These are phyloP conservation scores for Clavariopsis aquatica DNA, from an alignment of 495 filamentous ascomycete species.

Conservation along the genomic window DNA sequence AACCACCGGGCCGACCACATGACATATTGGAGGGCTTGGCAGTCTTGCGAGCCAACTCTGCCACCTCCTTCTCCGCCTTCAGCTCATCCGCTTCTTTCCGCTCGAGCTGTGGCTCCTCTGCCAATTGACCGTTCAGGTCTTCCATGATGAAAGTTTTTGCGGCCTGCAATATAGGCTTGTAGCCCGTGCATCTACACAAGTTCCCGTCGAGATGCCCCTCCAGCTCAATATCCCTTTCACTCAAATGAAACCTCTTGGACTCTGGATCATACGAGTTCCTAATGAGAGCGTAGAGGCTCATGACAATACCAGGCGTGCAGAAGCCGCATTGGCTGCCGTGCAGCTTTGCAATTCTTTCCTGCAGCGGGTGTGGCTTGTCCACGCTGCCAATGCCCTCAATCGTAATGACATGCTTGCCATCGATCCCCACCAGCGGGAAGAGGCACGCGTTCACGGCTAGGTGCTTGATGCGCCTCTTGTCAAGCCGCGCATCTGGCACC, in stretches of 20 bases:
- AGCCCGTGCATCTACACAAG: constrained; percentile 49
- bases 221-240: constrained; percentile 44
- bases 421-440: constrained; percentile 40
- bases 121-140: constrained; percentile 47
- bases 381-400: constrained; percentile 47
- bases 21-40: constrained; percentile 21
- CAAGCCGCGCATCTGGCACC: constrained; percentile 21
- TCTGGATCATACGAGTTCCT: constrained; percentile 46
- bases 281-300: constrained; percentile 49
- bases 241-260: constrained; percentile 40
- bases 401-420: constrained; percentile 50
- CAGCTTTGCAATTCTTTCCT: constrained; percentile 49
- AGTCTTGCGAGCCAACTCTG: constrained; percentile 11
- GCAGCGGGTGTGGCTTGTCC: constrained; percentile 47
- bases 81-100: not conserved
- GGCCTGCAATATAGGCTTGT: constrained; percentile 49
- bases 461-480: constrained; percentile 32
- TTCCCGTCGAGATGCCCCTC: constrained; percentile 49
- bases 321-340: constrained; percentile 47
- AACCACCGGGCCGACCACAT: constrained; percentile 48
- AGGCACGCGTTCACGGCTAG: constrained; percentile 39
- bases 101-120: constrained; percentile 16
- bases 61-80: constrained; percentile 17
- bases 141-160: constrained; percentile 56
- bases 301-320: constrained; percentile 50